Evolutionary conservation across 495 filamentous ascomycete species (phyloP), one percentile per base, ranked within the genome.

Genomic region (Penicillium lividum): DNA sequence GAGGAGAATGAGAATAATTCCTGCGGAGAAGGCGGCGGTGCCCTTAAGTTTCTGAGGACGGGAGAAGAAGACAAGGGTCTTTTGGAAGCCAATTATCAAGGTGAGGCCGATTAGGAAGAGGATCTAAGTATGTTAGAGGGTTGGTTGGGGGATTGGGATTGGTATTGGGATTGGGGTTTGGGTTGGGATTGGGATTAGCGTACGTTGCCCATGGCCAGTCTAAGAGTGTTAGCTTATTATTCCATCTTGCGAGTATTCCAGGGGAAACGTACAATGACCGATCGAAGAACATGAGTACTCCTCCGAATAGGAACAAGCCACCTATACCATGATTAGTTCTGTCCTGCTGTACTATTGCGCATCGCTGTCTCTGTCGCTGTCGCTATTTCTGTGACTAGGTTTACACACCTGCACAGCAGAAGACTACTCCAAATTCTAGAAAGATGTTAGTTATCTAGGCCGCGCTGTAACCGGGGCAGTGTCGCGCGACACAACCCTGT

Each of bases 41-140:
- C 94, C 94, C 69, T 92, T 91, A 61, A 90, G 81, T 72, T 98
- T 98, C 63, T 96, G 90, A 51, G 85, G 88, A 40, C 93, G 90
- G 49, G 91, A 88, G 81, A 98, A 98, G 83, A 98, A 98, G 72
- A 86, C 75, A 34, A 90, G 74, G 7, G 94, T 97, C 67, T 97
- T 97, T 70, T 87, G 82, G 48, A 91, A 79, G n/a, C 95, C 95
- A 79, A 98, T 95, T 54, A 97, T 92, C 36, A 97, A 86, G 31
- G 92, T 94, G 5, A 98, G 82, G 72, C 94, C 94, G 80, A 96
- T 85, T 38, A 98, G 86, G 81, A 98, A 97, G 76, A 98, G 91
- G 76, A 98, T 95, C 88, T 93, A 48, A 43, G 36, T 13, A 34
- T 40, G 54, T 59, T 44, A 61, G 64, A 64, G 28, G 60, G 45